These are phyloP conservation scores for Xylaria nigripes DNA, from an alignment of 495 filamentous ascomycete species.

Conservation along the genomic window DNA sequence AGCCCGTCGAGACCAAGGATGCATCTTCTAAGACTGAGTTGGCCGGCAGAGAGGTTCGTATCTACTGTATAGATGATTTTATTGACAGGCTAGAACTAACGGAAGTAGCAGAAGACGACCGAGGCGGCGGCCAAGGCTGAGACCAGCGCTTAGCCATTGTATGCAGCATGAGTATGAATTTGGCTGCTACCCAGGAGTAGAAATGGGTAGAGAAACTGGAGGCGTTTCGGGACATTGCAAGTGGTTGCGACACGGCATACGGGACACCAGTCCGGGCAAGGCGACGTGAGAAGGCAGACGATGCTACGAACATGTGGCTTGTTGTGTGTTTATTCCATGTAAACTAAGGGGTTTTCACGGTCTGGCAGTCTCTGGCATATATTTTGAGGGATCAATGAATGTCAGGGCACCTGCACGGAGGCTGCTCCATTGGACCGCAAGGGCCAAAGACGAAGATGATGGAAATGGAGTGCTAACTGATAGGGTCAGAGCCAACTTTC, in stretches of 20 bases:
- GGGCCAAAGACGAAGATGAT: not conserved
- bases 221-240: slow-evolving; percentile 10
- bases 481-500: not conserved
- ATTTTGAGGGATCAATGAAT: not conserved
- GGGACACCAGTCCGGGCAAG: not conserved
- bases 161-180: not conserved
- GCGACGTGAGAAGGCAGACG: slow-evolving; percentile 6
- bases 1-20: slow-evolving; percentile 22
- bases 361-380: slow-evolving; percentile 6
- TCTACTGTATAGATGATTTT: slow-evolving; percentile 1
- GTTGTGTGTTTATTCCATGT: slow-evolving; percentile 22
- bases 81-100: not conserved
- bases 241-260: slow-evolving; percentile 4
- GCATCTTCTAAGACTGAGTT: slow-evolving; percentile 22
- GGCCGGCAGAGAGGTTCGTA: slow-evolving; percentile 27
- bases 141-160: not conserved
- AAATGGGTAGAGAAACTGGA: slow-evolving; percentile 4
- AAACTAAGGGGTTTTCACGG: slow-evolving; percentile 19
- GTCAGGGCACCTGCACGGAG: not conserved
- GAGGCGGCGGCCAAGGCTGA: slow-evolving; percentile 3
- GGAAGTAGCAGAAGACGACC: not conserved
- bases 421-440: not conserved
- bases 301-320: slow-evolving; percentile 15
- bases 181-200: not conserved
- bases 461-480: not conserved